phyloP scores from a whole-genome alignment of 225 moss, liverwort and hornwort species.

The Polytrichum commune region DNA sequence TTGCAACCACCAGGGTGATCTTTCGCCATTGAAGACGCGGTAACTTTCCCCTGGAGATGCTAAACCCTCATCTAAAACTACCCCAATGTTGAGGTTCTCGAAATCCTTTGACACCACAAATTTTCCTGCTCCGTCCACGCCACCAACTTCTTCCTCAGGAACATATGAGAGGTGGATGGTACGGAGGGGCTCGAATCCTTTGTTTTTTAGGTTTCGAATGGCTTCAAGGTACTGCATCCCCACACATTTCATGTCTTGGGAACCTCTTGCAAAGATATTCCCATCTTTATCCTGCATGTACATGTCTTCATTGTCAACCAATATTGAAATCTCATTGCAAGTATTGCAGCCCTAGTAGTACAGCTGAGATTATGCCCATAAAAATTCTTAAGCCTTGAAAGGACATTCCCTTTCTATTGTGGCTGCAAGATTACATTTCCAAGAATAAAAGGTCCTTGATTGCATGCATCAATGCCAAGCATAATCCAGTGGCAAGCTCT shows the following conservation, averaged over 20 bases:
- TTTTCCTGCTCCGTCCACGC: slow-evolving; percentile 59
- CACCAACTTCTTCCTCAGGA: slow-evolving; percentile 91
- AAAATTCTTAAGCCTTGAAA: too few species aligned
- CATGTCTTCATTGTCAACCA: background rate
- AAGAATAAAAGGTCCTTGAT: too few species aligned
- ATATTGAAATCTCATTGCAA: too few species aligned
- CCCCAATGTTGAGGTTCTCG: slow-evolving; percentile 59
- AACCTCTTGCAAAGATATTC: slow-evolving; percentile 71
- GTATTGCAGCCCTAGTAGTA: too few species aligned
- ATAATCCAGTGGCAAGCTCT: too few species aligned
- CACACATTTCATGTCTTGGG: slow-evolving; percentile 97
- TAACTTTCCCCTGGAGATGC: slow-evolving; percentile 57
- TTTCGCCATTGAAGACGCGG: slow-evolving; percentile 73
- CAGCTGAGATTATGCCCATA: too few species aligned
- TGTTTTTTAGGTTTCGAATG: slow-evolving; percentile 62
- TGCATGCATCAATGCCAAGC: too few species aligned
- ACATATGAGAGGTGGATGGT: slow-evolving; percentile 73
- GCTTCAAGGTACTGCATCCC: slow-evolving; percentile 94
- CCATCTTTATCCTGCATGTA: slow-evolving; percentile 47
- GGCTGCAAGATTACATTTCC: too few species aligned
- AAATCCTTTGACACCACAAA: slow-evolving; percentile 69
- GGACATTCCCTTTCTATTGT: too few species aligned
- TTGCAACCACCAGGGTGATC: slow-evolving; percentile 73
- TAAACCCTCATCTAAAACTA: slow-evolving; percentile 73
- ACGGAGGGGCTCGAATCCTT: slow-evolving; percentile 65